Percentiles rank a stretch among this genome's conserved stretches.
These are phyloP conservation scores for Pythium sukuiense DNA, from an alignment of 352 stramenopile genomes.

Conservation along the genomic window DNA sequence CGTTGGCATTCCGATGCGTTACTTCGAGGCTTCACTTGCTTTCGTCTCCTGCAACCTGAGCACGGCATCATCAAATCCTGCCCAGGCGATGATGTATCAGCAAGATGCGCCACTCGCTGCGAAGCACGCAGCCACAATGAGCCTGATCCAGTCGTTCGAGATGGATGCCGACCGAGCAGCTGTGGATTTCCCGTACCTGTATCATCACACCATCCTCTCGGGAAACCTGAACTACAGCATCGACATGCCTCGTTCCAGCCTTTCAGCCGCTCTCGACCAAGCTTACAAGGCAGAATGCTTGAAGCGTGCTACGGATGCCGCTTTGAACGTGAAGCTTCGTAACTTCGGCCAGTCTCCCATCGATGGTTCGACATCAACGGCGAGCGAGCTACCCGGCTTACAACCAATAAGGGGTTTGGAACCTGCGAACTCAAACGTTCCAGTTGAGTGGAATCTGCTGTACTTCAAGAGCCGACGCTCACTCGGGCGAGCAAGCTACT, in stretches of 20 bases:
- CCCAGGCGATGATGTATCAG: slow-evolving; percentile 29
- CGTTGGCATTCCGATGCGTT: slow-evolving; percentile 75
- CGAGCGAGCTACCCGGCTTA: not conserved
- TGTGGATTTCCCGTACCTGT: slow-evolving; percentile 83
- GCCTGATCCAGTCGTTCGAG: slow-evolving; percentile 76
- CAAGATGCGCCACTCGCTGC: slow-evolving; percentile 33
- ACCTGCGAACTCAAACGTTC: slow-evolving; percentile 34
- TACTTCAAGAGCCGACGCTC: slow-evolving; percentile 48
- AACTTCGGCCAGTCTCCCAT: slow-evolving; percentile 26
- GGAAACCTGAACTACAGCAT: slow-evolving; percentile 84
- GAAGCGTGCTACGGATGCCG: slow-evolving; percentile 51
- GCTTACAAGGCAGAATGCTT: slow-evolving; percentile 76
- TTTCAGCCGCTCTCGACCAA: slow-evolving; percentile 57
- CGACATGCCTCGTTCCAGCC: slow-evolving; percentile 37
- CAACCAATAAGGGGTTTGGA: not conserved
- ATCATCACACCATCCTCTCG: slow-evolving; percentile 81
- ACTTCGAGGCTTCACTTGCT: slow-evolving; percentile 84
- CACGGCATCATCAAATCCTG: slow-evolving; percentile 23
- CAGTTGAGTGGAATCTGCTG: slow-evolving; percentile 49
- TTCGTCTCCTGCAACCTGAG: slow-evolving; percentile 83
- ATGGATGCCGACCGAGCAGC: slow-evolving; percentile 75
- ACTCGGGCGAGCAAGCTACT: slow-evolving; percentile 36
- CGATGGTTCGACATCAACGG: not conserved
- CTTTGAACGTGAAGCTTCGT: slow-evolving; percentile 64
- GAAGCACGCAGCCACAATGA: slow-evolving; percentile 61